Base-by-base conservation (phyloP, 2,329 filamentous ascomycete species). In the Diaporthe humulicola region DNA sequence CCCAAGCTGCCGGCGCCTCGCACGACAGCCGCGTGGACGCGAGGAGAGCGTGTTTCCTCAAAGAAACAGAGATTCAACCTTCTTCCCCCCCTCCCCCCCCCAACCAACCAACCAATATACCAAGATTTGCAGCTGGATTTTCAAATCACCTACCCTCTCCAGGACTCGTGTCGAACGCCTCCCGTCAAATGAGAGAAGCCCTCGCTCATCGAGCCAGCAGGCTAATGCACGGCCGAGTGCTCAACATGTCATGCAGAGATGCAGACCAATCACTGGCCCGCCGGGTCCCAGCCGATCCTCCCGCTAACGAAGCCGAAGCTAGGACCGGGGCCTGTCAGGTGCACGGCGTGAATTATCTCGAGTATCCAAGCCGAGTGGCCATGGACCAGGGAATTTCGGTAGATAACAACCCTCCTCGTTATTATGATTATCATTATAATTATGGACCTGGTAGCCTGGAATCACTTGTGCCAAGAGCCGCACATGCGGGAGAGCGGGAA, bases 181-280 rank as follows among this genome's bases (percentile, higher is more conserved):
- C 36, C 42, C 70, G 40, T 56, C 38, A 64, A 38, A 56, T 54
- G 25, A 52, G 38, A 72, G 25, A 45, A 64, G 45, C 54, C 25
- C 22, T 45, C 40, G 28, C n/a, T 48, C 48, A 28, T 52, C 2
- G 30, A 67, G 64, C 45, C 48, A 67, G n/a, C 17, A 52, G n/a
- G n/a, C 40, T 61, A 50, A 64, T 52, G 70, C 56, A 54, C 38
- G 50, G 57, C 70, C 45, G 70, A 69, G 17, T 42, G 70, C 25
- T 54, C 9, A 58, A 45, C 19, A 54, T 64, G 57, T 61, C 57
- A 72, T 64, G 70, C 33, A 19, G 38, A 36, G 28, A 56, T n/a
- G 52, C 57, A 54, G 25, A 25, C 70, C 36, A 72, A 36, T 64
- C 57, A 54, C n/a, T 42, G 70, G 9, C 36, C 70, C 10, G 42